Percentiles rank a stretch among this genome's conserved stretches.
Evolutionary conservation across 2,329 filamentous ascomycete genomes (phyloP).

Genomic region (Chlorencoelia australis): DNA sequence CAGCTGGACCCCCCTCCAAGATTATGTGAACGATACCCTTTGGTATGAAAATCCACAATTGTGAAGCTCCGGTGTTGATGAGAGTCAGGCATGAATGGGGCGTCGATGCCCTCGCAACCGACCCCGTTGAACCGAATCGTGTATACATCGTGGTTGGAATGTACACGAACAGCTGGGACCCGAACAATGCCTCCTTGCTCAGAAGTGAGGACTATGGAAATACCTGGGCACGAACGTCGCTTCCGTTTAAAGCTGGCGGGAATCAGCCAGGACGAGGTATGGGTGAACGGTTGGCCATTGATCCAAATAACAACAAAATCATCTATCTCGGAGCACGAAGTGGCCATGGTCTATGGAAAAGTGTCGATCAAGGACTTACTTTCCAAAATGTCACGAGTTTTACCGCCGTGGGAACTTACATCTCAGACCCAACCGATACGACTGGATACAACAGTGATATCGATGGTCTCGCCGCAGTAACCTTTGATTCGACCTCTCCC

Average conservation of each 20-base stretch:
- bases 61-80: not conserved
- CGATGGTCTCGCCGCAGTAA: slow-evolving; percentile 14
- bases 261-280: slow-evolving; percentile 53
- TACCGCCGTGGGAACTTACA: slow-evolving; percentile 21
- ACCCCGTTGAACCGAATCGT: slow-evolving; percentile 40
- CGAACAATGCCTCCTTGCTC: slow-evolving; percentile 43
- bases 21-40: slow-evolving; percentile 23
- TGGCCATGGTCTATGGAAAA: slow-evolving; percentile 49
- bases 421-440: slow-evolving; percentile 6
- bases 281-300: slow-evolving; percentile 48
- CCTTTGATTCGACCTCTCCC: slow-evolving; percentile 16
- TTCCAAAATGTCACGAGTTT: slow-evolving; percentile 44
- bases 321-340: slow-evolving; percentile 50
- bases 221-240: slow-evolving; percentile 39
- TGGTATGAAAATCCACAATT: slow-evolving; percentile 8
- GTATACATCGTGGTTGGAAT: slow-evolving; percentile 45
- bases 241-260: slow-evolving; percentile 50
- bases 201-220: slow-evolving; percentile 42
- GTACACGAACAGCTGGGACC: slow-evolving; percentile 51
- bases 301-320: slow-evolving; percentile 45
- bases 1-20: slow-evolving; percentile 44
- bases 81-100: slow-evolving; percentile 42
- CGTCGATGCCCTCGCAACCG: slow-evolving; percentile 45
- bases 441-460: slow-evolving; percentile 11
- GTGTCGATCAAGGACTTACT: slow-evolving; percentile 41